Base-by-base conservation (phyloP, 1,284 basidiomycete genomes). In the Leccinum subspadiceum region DNA sequence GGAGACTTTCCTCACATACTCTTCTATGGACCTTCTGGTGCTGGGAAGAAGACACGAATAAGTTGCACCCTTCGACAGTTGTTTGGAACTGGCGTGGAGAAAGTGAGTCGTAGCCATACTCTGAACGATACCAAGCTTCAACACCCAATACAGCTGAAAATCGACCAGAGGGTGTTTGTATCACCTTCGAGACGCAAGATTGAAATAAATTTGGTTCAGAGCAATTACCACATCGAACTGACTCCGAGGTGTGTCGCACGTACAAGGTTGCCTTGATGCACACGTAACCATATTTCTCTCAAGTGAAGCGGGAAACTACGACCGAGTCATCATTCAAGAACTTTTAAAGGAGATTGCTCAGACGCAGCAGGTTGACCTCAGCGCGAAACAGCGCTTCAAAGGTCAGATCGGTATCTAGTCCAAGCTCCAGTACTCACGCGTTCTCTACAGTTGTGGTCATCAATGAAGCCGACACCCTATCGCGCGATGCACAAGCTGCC, bases 261-360 rank as follows among this genome's bases (percentile, higher is more conserved):
- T 8, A 4, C 9, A 8, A 54, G 2, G 17, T 20, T 54, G 13
- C 44, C 12, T 44, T 13, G 48, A 13, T 13, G 29, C 29, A 46
- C 10, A 50, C 52, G 44, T 53, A 62, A 52, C 59, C 22, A 51
- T 2, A 22, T 33, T 59, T 59, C 17, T 54, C 52, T 63, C 13
- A 72, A 96, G 94, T 66, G 96, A 99, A 77, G 95, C 96, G 1
- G 97, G 96, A 8, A 96, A 90, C 72, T 98, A 93, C 70, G 96
- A 99, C 74, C 82, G 97, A 62, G 85, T 96, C 0, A 93, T 99
- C 52, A 96, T 99, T 56, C 97, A 99, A 72, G 96, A 99, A 67
- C 86, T 99, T 57, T 77, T 99, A 62, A 99, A 99, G 76, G 96
- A 99, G 76, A 98, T 99, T 68, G 97, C 97, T 2, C 96, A 98